A percentile compares a stretch with the other conserved stretches of the same genome.
These are phyloP conservation scores for Rhizopus arrhizus DNA, from an alignment of 371 early-diverging fungal genomes.

Conservation along the genomic window DNA sequence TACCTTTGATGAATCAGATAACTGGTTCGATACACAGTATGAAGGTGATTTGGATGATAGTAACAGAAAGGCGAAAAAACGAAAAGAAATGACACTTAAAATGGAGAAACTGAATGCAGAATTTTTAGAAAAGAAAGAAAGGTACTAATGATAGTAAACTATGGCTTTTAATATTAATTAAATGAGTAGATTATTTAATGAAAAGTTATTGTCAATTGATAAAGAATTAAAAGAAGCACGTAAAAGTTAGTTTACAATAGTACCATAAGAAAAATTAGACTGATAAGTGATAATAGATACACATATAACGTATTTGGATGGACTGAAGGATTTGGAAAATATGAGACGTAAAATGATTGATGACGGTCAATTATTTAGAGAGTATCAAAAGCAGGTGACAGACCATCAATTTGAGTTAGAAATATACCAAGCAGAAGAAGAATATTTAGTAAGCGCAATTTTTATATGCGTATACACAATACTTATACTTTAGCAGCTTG, in stretches of 20 bases:
- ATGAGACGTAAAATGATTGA: conserved; percentile 59
- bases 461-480: conserved; percentile 6
- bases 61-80: conserved; percentile 32
- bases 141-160: conserved; percentile 25
- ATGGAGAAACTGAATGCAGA: conserved; percentile 45
- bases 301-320: conserved; percentile 69
- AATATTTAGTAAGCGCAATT: conserved; percentile 47
- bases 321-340: conserved; percentile 58
- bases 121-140: conserved; percentile 44
- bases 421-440: conserved; percentile 60
- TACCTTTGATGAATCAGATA: conserved; percentile 10
- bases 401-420: conserved; percentile 63
- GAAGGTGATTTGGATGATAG: conserved; percentile 29
- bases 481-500: conserved; percentile 39
- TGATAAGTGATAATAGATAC: conserved; percentile 47
- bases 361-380: conserved; percentile 61
- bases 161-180: neutral
- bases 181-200: conserved; percentile 31
- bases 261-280: too few species aligned
- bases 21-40: conserved; percentile 17
- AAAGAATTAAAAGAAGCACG: conserved; percentile 32
- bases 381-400: conserved; percentile 72
- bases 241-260: conserved; percentile 14
- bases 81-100: conserved; percentile 39
- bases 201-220: conserved; percentile 32